Conservation (phyloP, 192 early-diverging fungal genomes). For the Backusella tuberculispora region DNA sequence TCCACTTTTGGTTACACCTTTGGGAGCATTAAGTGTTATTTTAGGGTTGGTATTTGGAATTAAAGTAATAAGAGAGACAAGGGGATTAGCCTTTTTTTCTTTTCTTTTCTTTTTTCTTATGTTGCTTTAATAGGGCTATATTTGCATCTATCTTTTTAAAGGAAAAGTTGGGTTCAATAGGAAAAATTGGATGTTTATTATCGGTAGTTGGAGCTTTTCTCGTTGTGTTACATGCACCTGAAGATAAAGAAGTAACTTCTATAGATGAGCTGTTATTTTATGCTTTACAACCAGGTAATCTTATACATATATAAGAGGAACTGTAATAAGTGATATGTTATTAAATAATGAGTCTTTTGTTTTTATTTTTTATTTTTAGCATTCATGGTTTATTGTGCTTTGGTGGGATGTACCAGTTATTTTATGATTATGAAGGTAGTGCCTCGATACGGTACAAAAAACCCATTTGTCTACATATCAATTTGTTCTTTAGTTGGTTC, state of each 20-base stretch:
- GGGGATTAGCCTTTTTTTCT: slow-evolving; percentile 65
- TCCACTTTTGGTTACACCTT: slow-evolving; percentile 86
- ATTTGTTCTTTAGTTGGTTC: slow-evolving; percentile 96
- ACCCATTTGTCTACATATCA: slow-evolving; percentile 87
- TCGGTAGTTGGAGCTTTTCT: slow-evolving; percentile 89
- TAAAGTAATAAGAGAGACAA: slow-evolving; percentile 61
- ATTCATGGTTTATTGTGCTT: slow-evolving; percentile 81
- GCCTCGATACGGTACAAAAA: slow-evolving; percentile 74
- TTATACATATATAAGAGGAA: not conserved
- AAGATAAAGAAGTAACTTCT: slow-evolving; percentile 77
- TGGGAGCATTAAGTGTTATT: slow-evolving; percentile 79
- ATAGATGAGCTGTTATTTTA: slow-evolving; percentile 84
- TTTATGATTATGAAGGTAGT: slow-evolving; percentile 84
- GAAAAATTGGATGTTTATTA: slow-evolving; percentile 88
- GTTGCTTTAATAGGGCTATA: slow-evolving; percentile 73
- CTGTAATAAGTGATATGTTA: not conserved
- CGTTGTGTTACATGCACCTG: slow-evolving; percentile 86
- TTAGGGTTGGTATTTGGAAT: not conserved
- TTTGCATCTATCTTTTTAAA: slow-evolving; percentile 88
- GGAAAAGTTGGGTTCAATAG: slow-evolving; percentile 79
- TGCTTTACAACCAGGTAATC: slow-evolving; percentile 72
- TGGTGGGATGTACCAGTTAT: slow-evolving; percentile 64
- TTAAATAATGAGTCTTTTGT: not conserved
- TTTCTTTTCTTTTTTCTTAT: slow-evolving; percentile 73
- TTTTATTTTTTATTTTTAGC: slow-evolving; percentile 50